These are phyloP conservation scores for Pleomassaria siparia DNA, from an alignment of 2,329 filamentous ascomycete species.

Conservation along the genomic window DNA sequence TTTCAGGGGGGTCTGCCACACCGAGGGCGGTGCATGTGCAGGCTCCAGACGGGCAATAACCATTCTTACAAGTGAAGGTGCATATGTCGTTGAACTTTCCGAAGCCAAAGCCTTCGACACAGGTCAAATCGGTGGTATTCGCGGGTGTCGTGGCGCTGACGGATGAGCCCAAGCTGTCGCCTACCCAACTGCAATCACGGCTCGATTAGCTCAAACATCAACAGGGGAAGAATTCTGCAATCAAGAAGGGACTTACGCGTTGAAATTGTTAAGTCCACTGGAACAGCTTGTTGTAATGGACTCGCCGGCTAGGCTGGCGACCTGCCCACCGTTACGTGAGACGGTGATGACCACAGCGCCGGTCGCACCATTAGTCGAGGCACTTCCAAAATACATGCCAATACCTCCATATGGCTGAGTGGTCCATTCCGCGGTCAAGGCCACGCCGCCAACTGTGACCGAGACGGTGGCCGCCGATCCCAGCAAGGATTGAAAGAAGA, in stretches of 20 bases:
- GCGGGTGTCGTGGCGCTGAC: background rate
- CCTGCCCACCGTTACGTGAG: background rate
- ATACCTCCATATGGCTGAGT: background rate
- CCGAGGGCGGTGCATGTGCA: background rate
- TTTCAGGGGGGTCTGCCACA: background rate
- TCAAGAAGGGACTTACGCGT: background rate
- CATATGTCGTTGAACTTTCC: background rate
- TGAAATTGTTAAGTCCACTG: background rate
- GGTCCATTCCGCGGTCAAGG: background rate
- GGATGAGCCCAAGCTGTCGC: background rate
- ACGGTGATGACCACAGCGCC: background rate
- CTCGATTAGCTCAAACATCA: too few relatives aligned
- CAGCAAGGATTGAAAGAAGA: slow-evolving; percentile 48
- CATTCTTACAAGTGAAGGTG: background rate
- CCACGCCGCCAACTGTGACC: background rate
- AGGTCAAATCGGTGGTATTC: background rate
- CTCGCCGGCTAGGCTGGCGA: background rate
- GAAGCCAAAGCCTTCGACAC: background rate
- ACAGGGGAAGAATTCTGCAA: background rate
- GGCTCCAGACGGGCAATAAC: background rate
- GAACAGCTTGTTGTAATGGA: background rate
- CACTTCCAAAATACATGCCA: background rate
- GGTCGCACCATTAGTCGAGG: background rate
- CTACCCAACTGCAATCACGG: background rate
- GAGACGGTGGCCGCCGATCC: slow-evolving; percentile 39